A percentile compares a stretch with the other conserved stretches of the same genome.
Conservation (phyloP, 768 basidiomycete species). For the Lyophyllum atratum region DNA sequence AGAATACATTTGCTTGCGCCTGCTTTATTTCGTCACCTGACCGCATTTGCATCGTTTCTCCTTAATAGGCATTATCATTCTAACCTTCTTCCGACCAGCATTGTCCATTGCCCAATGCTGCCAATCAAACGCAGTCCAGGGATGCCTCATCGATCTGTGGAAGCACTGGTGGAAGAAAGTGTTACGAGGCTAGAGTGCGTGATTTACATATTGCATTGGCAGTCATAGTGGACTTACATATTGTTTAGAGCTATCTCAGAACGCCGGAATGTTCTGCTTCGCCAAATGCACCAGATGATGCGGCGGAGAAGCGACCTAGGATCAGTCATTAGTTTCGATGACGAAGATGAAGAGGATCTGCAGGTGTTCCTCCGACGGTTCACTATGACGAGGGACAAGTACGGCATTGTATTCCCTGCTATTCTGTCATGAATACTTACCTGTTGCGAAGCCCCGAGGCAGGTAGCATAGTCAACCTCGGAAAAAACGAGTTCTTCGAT, state of each 20-base stretch:
- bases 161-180: slow-evolving; percentile 45
- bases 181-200: slow-evolving; percentile 45
- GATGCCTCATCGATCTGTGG: slow-evolving; percentile 22
- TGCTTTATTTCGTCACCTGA: slow-evolving; percentile 2
- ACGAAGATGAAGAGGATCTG: slow-evolving; percentile 45
- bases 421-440: slow-evolving; percentile 5
- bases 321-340: slow-evolving; percentile 35
- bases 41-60: not conserved
- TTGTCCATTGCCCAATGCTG: not conserved
- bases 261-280: slow-evolving; percentile 70
- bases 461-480: slow-evolving; percentile 40
- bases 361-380: slow-evolving; percentile 56
- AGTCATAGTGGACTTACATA: slow-evolving; percentile 9
- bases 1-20: not conserved
- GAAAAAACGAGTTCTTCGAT: slow-evolving; percentile 30
- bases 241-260: slow-evolving; percentile 55
- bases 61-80: slow-evolving; percentile 15
- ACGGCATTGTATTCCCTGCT: slow-evolving; percentile 19
- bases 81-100: not conserved
- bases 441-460: slow-evolving; percentile 37
- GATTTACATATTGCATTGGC: not conserved
- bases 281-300: slow-evolving; percentile 71
- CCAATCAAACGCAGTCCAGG: not conserved
- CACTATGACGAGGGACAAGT: slow-evolving; percentile 53
- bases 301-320: slow-evolving; percentile 51